A percentile compares a stretch with the other conserved stretches of the same genome.
Evolutionary conservation across 768 basidiomycete genomes (phyloP).

Genomic region (Leccinum truebloodii): DNA sequence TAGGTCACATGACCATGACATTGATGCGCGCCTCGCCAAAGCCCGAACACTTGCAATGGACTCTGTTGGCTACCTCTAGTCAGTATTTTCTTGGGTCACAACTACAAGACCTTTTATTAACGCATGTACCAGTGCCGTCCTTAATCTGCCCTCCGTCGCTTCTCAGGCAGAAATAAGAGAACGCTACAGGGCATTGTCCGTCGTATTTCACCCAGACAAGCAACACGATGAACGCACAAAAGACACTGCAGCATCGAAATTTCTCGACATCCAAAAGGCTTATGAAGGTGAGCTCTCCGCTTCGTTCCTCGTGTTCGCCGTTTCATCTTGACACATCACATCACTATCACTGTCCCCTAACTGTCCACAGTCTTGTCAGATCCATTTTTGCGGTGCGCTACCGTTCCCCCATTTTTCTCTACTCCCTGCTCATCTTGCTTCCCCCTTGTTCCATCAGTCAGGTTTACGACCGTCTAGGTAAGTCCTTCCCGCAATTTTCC

Average conservation of each 20-base stretch:
- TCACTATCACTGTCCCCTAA: conserved; percentile 13
- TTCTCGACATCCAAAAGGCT: conserved; percentile 78
- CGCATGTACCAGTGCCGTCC: conserved; percentile 46
- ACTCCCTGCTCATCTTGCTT: conserved; percentile 8
- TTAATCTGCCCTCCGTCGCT: conserved; percentile 68
- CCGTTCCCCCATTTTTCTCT: conserved; percentile 1
- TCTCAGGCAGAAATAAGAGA: conserved; percentile 73
- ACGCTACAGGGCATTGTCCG: conserved; percentile 67
- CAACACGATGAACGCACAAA: conserved; percentile 60
- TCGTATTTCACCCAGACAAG: conserved; percentile 85
- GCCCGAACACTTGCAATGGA: not conserved
- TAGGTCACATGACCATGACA: conserved; percentile 24
- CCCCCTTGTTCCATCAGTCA: conserved; percentile 43
- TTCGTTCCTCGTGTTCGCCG: not conserved
- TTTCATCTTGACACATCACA: not conserved
- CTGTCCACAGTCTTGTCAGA: conserved; percentile 62
- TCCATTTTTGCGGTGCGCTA: conserved; percentile 60
- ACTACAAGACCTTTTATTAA: conserved; percentile 2
- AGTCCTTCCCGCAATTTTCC: conserved; percentile 17
- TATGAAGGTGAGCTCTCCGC: conserved; percentile 60
- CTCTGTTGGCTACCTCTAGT: conserved; percentile 32
- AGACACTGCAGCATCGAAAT: conserved; percentile 61
- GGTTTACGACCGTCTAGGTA: conserved; percentile 76
- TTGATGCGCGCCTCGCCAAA: not conserved
- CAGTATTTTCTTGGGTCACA: conserved; percentile 10